A percentile compares a stretch with the other conserved stretches of the same genome.
Conservation (phyloP, 2,329 filamentous ascomycete genomes). For the Aureobasidium lini region DNA sequence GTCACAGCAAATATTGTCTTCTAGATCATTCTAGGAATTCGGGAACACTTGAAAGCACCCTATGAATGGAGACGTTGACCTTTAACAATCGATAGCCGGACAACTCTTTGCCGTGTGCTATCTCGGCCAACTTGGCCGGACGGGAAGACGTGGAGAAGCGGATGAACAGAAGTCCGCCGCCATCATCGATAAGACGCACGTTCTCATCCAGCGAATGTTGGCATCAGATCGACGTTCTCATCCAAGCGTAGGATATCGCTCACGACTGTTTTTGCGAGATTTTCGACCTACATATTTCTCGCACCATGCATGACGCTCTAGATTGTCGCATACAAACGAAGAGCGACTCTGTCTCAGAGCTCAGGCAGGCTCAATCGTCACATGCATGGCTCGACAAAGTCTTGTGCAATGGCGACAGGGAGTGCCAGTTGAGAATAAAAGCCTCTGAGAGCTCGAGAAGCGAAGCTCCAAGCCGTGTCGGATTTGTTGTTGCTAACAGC, state of each 20-base stretch:
- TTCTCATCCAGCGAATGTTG: background rate
- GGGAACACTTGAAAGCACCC: too few species aligned
- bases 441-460: too few species aligned
- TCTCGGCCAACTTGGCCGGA: background rate
- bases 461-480: too few species aligned
- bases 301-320: background rate
- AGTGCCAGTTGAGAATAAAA: too few species aligned
- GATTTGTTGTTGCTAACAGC: background rate
- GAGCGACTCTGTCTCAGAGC: too few species aligned
- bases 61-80: background rate
- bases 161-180: background rate
- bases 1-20: background rate
- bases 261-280: background rate
- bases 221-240: too few species aligned
- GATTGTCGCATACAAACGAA: too few species aligned
- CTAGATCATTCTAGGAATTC: background rate
- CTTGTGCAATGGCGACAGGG: background rate
- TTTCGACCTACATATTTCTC: background rate
- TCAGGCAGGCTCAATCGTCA: background rate
- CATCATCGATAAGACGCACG: background rate
- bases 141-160: background rate
- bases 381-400: background rate
- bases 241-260: too few species aligned
- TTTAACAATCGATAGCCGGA: background rate
- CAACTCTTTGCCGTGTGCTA: background rate